Percentiles rank a stretch among this genome's conserved stretches.
phyloP scores from a whole-genome alignment of 2,329 filamentous ascomycete genomes.

The Chaetomium strumarium region DNA sequence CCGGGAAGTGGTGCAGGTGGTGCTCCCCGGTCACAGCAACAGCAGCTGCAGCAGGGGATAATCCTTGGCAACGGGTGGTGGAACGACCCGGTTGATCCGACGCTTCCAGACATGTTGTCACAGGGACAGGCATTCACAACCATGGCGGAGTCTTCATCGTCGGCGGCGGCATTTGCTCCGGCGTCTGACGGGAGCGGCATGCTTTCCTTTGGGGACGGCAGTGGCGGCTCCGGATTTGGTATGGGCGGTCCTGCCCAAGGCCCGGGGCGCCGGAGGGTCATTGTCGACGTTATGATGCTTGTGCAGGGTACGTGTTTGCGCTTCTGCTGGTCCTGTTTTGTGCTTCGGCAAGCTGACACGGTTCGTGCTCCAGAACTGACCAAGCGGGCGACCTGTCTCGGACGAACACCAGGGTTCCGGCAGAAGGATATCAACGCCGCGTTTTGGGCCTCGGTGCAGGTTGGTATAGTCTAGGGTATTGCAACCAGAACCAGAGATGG shows the following conservation, averaged over 20 bases:
- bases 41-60: not conserved
- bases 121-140: not conserved
- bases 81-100: not conserved
- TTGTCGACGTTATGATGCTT: slow-evolving; percentile 4
- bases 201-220: slow-evolving; percentile 1
- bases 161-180: not conserved
- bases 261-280: not conserved
- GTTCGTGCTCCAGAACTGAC: slow-evolving; percentile 25
- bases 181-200: not conserved
- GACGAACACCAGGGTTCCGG: slow-evolving; percentile 29
- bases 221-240: not conserved
- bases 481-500: not conserved
- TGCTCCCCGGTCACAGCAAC: too few relatives aligned
- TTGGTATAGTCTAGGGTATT: not conserved
- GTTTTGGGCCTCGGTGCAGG: slow-evolving; percentile 22
- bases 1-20: not conserved
- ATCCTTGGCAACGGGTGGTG: not conserved
- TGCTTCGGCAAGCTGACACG: not conserved
- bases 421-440: slow-evolving; percentile 28
- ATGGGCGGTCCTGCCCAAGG: not conserved
- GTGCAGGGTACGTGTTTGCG: slow-evolving; percentile 11
- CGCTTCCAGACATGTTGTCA: not conserved
- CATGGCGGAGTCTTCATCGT: not conserved
- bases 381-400: slow-evolving; percentile 27
- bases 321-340: not conserved